Conservation (phyloP, 371 early-diverging fungal genomes). For the Apophysomyces elegans region DNA sequence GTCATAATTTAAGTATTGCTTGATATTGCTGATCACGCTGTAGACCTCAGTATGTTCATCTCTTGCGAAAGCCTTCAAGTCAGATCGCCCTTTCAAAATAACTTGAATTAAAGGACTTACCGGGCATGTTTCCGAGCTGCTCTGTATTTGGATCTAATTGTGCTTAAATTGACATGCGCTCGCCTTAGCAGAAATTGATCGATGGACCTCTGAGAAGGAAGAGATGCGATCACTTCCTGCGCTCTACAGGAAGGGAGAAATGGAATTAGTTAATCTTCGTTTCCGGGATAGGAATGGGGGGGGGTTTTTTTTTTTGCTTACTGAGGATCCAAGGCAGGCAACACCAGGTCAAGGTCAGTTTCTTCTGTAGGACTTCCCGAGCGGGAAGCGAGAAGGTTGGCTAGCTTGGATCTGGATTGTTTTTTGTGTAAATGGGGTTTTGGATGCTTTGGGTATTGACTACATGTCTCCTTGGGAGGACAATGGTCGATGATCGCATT, state of each 20-base stretch:
- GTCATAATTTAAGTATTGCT: constrained; percentile 25
- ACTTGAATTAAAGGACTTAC: constrained; percentile 16
- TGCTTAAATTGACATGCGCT: constrained; percentile 31
- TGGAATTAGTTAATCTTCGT: background rate
- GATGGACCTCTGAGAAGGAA: constrained; percentile 16
- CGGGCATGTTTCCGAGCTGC: constrained; percentile 36
- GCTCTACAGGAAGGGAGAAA: constrained; percentile 19
- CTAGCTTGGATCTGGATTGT: constrained; percentile 15
- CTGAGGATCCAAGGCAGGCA: constrained; percentile 53
- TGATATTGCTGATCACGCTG: constrained; percentile 21
- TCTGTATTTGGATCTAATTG: constrained; percentile 39
- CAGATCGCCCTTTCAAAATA: background rate
- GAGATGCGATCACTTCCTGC: constrained; percentile 28
- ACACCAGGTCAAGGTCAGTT: constrained; percentile 35
- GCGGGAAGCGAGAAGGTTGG: constrained; percentile 27
- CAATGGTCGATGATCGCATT: constrained; percentile 63
- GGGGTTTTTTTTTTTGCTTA: constrained; percentile 6
- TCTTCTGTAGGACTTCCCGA: constrained; percentile 26
- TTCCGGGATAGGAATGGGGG: background rate
- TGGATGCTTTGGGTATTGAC: background rate
- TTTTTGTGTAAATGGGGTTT: background rate
- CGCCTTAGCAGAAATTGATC: constrained; percentile 29
- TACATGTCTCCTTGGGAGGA: background rate
- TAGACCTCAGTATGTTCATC: constrained; percentile 27
- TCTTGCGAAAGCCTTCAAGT: constrained; percentile 3